Evolutionary conservation across 768 basidiomycete genomes (phyloP).

Genomic region (Aureoboletus auriporus): DNA sequence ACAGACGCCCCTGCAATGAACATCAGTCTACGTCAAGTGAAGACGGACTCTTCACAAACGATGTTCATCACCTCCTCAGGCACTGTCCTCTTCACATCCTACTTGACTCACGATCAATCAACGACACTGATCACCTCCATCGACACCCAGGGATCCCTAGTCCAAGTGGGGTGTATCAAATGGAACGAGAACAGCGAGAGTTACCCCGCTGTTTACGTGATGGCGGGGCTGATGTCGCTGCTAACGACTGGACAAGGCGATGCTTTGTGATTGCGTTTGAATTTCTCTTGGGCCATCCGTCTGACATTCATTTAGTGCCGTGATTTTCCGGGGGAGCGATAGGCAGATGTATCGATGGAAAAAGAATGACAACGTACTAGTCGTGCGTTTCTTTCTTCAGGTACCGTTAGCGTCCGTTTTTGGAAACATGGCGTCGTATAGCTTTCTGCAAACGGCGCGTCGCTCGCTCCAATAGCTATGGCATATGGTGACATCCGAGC

Average conservation of each 20-base stretch:
- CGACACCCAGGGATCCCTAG: conserved; percentile 2
- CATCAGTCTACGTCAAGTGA: conserved; percentile 16
- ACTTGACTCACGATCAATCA: neutral
- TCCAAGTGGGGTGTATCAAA: conserved; percentile 13
- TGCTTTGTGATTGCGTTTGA: neutral
- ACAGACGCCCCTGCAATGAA: conserved; percentile 10
- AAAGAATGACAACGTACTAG: neutral
- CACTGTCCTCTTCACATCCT: conserved; percentile 11
- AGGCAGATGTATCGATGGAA: conserved; percentile 11
- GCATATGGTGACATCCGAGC: neutral
- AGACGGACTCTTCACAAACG: conserved; percentile 5
- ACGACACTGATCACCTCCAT: conserved; percentile 13
- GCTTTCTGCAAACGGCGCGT: conserved; percentile 1
- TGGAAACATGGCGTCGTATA: neutral
- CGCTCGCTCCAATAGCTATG: conserved; percentile 8
- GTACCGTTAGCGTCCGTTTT: no score
- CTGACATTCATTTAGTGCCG: neutral
- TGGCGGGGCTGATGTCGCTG: conserved; percentile 1
- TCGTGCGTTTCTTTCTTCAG: conserved; percentile 1
- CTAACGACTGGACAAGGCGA: neutral
- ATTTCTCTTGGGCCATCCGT: neutral
- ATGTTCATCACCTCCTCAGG: conserved; percentile 16
- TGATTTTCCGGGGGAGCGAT: conserved; percentile 9
- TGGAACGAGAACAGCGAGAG: conserved; percentile 8
- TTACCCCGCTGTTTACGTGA: conserved; percentile 1